Conservation (phyloP, 1,284 basidiomycete genomes). For the Chiua sp. region DNA sequence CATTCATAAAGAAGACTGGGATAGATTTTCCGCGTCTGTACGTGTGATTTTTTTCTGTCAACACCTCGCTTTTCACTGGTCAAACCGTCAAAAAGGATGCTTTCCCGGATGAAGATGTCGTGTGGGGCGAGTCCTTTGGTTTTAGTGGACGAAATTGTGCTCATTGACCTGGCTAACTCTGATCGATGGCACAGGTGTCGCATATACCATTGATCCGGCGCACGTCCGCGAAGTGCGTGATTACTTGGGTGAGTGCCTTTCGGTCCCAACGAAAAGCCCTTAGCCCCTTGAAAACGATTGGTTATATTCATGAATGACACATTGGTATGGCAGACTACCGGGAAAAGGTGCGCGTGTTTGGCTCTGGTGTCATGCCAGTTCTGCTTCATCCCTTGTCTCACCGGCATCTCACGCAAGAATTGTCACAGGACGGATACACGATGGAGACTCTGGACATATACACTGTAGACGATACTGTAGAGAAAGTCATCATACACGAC, state of each 20-base stretch:
- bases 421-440: constrained; percentile 59
- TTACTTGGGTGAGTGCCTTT: constrained; percentile 66
- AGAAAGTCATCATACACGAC: constrained; percentile 49
- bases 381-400: background rate
- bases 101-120: constrained; percentile 79
- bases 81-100: constrained; percentile 55
- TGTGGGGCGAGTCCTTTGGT: constrained; percentile 68
- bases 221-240: constrained; percentile 77
- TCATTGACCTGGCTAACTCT: background rate
- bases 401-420: constrained; percentile 1
- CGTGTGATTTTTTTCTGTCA: constrained; percentile 24
- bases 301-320: background rate
- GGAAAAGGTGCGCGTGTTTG: constrained; percentile 65
- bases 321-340: constrained; percentile 61
- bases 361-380: background rate
- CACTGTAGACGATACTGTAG: constrained; percentile 49
- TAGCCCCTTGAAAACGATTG: background rate
- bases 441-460: constrained; percentile 56
- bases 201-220: constrained; percentile 82
- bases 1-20: constrained; percentile 87
- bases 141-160: background rate
- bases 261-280: background rate
- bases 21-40: constrained; percentile 67
- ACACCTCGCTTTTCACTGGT: background rate
- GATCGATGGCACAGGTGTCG: constrained; percentile 55